Evolutionary conservation across 495 filamentous ascomycete genomes (phyloP), one percentile per base, ranked within the genome.

Genomic region (Ramalina intermedia): DNA sequence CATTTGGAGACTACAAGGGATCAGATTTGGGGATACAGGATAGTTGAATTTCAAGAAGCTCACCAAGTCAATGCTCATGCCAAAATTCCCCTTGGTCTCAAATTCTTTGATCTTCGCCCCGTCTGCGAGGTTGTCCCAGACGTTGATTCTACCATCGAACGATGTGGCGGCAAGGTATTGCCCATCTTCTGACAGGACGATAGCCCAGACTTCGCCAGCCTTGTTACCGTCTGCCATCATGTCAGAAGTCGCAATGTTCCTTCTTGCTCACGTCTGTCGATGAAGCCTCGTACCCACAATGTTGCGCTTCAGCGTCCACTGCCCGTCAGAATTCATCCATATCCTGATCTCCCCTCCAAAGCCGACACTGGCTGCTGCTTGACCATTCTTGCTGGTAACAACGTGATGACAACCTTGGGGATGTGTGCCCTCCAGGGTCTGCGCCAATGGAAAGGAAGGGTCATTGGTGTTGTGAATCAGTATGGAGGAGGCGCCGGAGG

Each of bases 81-180:
- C 91, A 66, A 94, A 96, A 49, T 80, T 82, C 27, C 82, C 82
- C 38, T 94, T 94, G 1, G 93, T 96, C 64, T 94, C 85, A 56
- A 88, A 94, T 52, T 87, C 78, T 48, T 78, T 73, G 46, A 94
- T 80, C 16, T 62, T 60, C 37, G 69, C 66, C 8, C 68, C 70
- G 41, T 62, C 54, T 16, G 62, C 63, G 48, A 54, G 59, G 24
- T 86, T 60, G 60, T 94, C 82, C 88, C 90, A 96, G 33, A 96
- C 82, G 50, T 85, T 86, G 48, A 96, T 79, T 45, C 80, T 75
- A 4, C 93, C 91, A 59, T 90, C 81, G 55, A 83, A 81, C 6
- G 84, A 85, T 16, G 84, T 86, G 55, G 79, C 78, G 37, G 86
- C 88, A 27, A 96, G 72, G 57, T 82, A 88, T 48, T 78, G 72